Evolutionary conservation across 1,284 basidiomycete species (phyloP).

Genomic region (Agaricales sp.): DNA sequence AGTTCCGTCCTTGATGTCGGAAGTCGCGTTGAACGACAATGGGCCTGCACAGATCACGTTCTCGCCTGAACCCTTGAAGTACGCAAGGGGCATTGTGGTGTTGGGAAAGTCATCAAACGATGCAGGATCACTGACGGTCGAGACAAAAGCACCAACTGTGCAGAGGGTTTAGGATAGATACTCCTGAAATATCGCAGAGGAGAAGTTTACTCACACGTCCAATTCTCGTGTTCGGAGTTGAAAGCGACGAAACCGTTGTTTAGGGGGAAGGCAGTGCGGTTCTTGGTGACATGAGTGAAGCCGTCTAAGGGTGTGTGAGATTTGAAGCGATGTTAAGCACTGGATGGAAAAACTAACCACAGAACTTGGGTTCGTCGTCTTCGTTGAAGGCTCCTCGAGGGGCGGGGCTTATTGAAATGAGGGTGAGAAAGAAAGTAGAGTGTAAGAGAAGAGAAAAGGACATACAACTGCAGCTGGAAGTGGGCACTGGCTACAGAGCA

Average conservation of each 20-base stretch:
- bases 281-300: slow-evolving; percentile 29
- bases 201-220: slow-evolving; percentile 32
- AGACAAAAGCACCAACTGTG: slow-evolving; percentile 45
- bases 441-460: background rate
- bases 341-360: slow-evolving; percentile 27
- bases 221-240: slow-evolving; percentile 47
- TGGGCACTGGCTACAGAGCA: slow-evolving; percentile 44
- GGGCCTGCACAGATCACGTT: slow-evolving; percentile 58
- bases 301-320: slow-evolving; percentile 30
- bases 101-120: slow-evolving; percentile 42
- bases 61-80: slow-evolving; percentile 38
- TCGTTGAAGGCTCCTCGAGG: slow-evolving; percentile 51
- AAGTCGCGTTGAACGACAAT: slow-evolving; percentile 30
- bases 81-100: slow-evolving; percentile 39
- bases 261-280: slow-evolving; percentile 57
- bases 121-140: slow-evolving; percentile 44
- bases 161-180: slow-evolving; percentile 4
- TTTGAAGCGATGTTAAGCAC: background rate
- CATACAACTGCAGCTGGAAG: slow-evolving; percentile 50
- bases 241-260: slow-evolving; percentile 41
- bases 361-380: slow-evolving; percentile 46
- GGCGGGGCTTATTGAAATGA: slow-evolving; percentile 24
- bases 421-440: background rate
- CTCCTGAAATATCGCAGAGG: background rate
- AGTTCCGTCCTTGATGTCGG: slow-evolving; percentile 39